Evolutionary conservation across 768 basidiomycete species (phyloP).

Genomic region (Podaxis rugospora): DNA sequence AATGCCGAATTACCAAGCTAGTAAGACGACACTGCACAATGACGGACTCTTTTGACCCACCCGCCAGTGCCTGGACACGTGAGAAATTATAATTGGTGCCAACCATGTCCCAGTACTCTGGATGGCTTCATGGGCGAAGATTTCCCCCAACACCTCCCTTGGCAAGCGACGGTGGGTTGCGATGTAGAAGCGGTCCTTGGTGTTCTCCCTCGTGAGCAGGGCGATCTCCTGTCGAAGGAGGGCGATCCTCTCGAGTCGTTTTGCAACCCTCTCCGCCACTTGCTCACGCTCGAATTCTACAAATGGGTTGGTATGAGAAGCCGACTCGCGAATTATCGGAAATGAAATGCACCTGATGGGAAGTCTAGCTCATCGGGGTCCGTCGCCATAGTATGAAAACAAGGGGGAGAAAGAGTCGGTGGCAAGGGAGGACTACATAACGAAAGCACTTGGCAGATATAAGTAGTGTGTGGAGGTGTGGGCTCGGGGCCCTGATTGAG

Average conservation of each 20-base stretch:
- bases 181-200: slow-evolving; percentile 11
- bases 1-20: background rate
- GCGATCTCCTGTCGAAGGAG: slow-evolving; percentile 8
- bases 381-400: background rate
- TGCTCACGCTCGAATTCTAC: slow-evolving; percentile 1
- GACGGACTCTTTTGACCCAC: background rate
- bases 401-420: background rate
- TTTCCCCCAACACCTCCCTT: slow-evolving; percentile 9
- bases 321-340: background rate
- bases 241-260: slow-evolving; percentile 2
- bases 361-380: background rate
- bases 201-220: slow-evolving; percentile 4
- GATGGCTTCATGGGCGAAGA: slow-evolving; percentile 3
- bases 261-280: background rate
- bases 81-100: slow-evolving; percentile 10
- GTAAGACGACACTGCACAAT: background rate
- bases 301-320: slow-evolving; percentile 7
- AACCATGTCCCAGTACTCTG: slow-evolving; percentile 3
- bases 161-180: slow-evolving; percentile 11
- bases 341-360: slow-evolving; percentile 7
- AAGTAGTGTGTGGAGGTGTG: background rate
- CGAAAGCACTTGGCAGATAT: background rate
- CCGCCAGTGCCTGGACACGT: slow-evolving; percentile 12
- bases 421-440: background rate
- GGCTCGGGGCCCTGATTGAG: slow-evolving; percentile 2